phyloP scores from a whole-genome alignment of 2,329 filamentous ascomycete genomes.

The Nigrograna mackinnonii region DNA sequence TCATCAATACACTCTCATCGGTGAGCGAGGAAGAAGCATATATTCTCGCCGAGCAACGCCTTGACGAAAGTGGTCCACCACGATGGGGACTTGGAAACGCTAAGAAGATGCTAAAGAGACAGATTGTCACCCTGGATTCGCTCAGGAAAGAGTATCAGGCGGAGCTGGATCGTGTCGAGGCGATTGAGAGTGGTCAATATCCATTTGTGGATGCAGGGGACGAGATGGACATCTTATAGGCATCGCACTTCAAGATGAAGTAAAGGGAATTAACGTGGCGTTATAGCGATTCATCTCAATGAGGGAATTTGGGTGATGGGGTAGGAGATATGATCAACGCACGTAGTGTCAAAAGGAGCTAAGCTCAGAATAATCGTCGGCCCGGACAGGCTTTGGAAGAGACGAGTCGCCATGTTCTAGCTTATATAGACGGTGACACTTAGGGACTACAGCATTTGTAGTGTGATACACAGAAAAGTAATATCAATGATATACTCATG shows the following conservation, averaged over 20 bases:
- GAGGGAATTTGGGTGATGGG: slow-evolving; percentile 2
- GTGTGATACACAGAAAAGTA: too few species aligned
- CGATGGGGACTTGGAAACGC: slow-evolving; percentile 33
- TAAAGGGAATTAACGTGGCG: slow-evolving; percentile 30
- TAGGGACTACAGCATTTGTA: too few species aligned
- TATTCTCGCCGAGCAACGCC: slow-evolving; percentile 62
- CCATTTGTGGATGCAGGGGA: slow-evolving; percentile 60
- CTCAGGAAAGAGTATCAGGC: slow-evolving; percentile 86
- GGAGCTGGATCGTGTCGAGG: slow-evolving; percentile 85
- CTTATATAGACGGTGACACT: too few species aligned
- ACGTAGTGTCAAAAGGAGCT: too few species aligned
- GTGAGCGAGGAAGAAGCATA: slow-evolving; percentile 83
- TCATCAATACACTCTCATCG: slow-evolving; percentile 91
- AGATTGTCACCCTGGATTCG: slow-evolving; percentile 83
- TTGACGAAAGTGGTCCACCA: slow-evolving; percentile 41
- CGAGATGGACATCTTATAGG: slow-evolving; percentile 41
- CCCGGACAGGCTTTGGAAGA: too few species aligned
- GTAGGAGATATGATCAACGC: too few species aligned
- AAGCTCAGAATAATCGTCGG: too few species aligned
- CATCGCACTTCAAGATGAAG: too few species aligned
- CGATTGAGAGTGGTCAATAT: slow-evolving; percentile 88
- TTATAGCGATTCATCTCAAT: slow-evolving; percentile 8
- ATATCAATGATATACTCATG: too few species aligned
- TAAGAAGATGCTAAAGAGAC: slow-evolving; percentile 60
- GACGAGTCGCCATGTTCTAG: too few species aligned